These are phyloP conservation scores for Coemansia sp. DNA, from an alignment of 192 early-diverging fungal genomes.

Conservation along the genomic window DNA sequence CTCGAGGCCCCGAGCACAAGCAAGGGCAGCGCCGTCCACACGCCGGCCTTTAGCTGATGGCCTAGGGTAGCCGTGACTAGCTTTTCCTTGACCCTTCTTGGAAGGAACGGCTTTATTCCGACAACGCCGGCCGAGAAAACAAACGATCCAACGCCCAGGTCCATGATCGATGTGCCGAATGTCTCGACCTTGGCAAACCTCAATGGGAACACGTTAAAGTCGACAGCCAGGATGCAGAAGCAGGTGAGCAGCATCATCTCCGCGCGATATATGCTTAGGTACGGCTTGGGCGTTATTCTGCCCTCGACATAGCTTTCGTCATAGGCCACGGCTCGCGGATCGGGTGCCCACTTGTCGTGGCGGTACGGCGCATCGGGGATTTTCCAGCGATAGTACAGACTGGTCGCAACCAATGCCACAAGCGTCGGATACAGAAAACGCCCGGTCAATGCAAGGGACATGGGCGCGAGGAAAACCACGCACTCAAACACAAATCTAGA, in stretches of 20 bases:
- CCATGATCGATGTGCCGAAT: conserved; percentile 92
- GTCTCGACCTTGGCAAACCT: conserved; percentile 88
- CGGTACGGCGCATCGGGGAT: conserved; percentile 37
- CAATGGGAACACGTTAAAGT: conserved; percentile 88
- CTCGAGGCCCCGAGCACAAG: conserved; percentile 74
- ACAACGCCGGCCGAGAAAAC: conserved; percentile 90
- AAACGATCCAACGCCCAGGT: conserved; percentile 89
- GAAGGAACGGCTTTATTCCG: conserved; percentile 60
- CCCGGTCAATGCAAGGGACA: conserved; percentile 41
- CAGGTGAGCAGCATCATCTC: conserved; percentile 77
- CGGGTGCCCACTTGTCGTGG: conserved; percentile 52
- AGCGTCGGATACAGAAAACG: conserved; percentile 28
- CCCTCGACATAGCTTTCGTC: conserved; percentile 31
- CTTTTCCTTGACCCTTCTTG: conserved; percentile 26
- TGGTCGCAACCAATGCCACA: conserved; percentile 10
- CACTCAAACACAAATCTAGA: conserved; percentile 29
- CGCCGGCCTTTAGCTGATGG: conserved; percentile 51
- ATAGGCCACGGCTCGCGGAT: conserved; percentile 42
- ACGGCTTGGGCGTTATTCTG: conserved; percentile 47
- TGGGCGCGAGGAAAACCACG: conserved; percentile 37
- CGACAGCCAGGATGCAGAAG: conserved; percentile 88
- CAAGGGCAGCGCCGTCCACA: conserved; percentile 60
- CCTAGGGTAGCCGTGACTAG: conserved; percentile 21
- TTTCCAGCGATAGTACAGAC: conserved; percentile 43
- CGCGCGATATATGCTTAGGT: conserved; percentile 70